Conservation (phyloP, 495 filamentous ascomycete genomes). For the Annulohypoxylon stygium region DNA sequence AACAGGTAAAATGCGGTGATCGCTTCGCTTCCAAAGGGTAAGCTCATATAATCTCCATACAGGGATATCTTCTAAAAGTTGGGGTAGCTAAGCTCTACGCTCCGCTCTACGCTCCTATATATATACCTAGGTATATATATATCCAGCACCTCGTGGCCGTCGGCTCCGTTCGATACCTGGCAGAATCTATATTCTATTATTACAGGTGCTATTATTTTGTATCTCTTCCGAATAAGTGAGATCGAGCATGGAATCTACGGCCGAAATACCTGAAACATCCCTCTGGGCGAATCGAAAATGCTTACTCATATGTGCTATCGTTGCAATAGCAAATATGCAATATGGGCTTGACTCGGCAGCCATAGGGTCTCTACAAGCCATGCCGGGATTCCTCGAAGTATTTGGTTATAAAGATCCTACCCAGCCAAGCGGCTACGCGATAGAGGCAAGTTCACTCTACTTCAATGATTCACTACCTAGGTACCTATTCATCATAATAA, state of each 20-base stretch:
- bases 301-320: slow-evolving; percentile 54
- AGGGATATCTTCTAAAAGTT: slow-evolving; percentile 33
- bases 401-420: slow-evolving; percentile 59
- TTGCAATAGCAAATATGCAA: slow-evolving; percentile 60
- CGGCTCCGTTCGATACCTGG: background rate
- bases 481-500: slow-evolving; percentile 25
- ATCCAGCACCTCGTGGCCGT: background rate
- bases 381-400: slow-evolving; percentile 62
- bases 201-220: background rate
- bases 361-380: slow-evolving; percentile 58
- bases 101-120: too few relatives aligned
- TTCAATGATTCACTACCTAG: background rate
- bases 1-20: slow-evolving; percentile 41
- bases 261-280: slow-evolving; percentile 53
- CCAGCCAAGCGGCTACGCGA: slow-evolving; percentile 48
- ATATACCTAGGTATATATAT: slow-evolving; percentile 8
- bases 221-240: background rate
- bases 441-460: slow-evolving; percentile 44
- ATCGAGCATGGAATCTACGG: slow-evolving; percentile 27
- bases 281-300: slow-evolving; percentile 59
- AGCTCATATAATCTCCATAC: slow-evolving; percentile 22
- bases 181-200: background rate
- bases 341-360: slow-evolving; percentile 60
- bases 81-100: slow-evolving; percentile 26
- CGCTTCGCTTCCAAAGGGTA: slow-evolving; percentile 27